Conservation (phyloP, 768 basidiomycete genomes). For the Collybia sordida region DNA sequence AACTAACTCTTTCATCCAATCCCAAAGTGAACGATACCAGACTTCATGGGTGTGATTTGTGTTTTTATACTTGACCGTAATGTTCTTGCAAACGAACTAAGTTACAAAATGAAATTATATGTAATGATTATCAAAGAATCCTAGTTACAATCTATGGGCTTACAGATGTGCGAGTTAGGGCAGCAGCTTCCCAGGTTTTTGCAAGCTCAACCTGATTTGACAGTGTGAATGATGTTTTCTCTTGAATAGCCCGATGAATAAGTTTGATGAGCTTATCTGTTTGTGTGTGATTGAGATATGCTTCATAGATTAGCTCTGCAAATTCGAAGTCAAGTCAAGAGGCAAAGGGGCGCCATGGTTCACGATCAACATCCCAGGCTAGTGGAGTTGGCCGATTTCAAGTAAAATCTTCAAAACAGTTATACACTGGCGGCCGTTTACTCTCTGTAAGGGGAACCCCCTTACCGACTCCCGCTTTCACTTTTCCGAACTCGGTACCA, state of each 20-base stretch:
- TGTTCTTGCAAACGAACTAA: slow-evolving; percentile 1
- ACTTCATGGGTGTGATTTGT: slow-evolving; percentile 10
- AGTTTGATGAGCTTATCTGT: slow-evolving; percentile 17
- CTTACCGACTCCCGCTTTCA: too few species aligned
- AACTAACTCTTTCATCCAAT: slow-evolving; percentile 24
- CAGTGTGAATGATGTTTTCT: slow-evolving; percentile 15
- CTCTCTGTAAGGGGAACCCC: too few species aligned
- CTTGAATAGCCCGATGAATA: slow-evolving; percentile 8
- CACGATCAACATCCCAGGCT: too few species aligned
- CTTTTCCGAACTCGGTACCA: too few species aligned
- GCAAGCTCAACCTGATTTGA: slow-evolving; percentile 15
- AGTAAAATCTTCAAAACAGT: too few species aligned
- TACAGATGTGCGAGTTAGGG: background rate
- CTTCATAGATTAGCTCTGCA: slow-evolving; percentile 21
- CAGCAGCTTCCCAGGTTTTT: slow-evolving; percentile 17
- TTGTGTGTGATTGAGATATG: slow-evolving; percentile 16
- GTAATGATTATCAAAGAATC: too few species aligned
- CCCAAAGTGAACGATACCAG: slow-evolving; percentile 18
- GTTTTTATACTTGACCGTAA: slow-evolving; percentile 15
- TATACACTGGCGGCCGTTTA: too few species aligned
- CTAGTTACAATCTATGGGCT: too few species aligned
- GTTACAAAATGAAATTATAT: too few species aligned
- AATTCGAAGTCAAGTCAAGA: slow-evolving; percentile 27
- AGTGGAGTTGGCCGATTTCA: too few species aligned
- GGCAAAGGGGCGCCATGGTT: slow-evolving; percentile 29